Conservation (phyloP, 2,329 filamentous ascomycete genomes). For the Balansia obtecta region DNA sequence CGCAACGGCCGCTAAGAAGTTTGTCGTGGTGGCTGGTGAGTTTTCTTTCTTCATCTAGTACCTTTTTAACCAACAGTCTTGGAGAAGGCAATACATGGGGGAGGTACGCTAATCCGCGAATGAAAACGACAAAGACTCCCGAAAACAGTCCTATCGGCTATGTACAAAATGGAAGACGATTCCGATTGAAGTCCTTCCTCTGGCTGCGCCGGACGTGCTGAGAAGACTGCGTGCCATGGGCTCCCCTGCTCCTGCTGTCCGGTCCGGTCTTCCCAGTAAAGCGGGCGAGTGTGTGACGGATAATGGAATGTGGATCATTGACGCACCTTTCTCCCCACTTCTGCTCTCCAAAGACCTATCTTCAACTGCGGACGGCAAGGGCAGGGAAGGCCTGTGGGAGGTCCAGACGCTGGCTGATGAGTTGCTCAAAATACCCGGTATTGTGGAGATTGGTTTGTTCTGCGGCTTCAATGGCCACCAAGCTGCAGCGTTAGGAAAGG, state of each 20-base stretch:
- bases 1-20: constrained; percentile 69
- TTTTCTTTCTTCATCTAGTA: constrained; percentile 7
- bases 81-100: background rate
- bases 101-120: constrained; percentile 2
- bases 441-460: constrained; percentile 88
- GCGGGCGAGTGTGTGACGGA: constrained; percentile 60
- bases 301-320: constrained; percentile 65
- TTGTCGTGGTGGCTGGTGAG: constrained; percentile 74
- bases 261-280: constrained; percentile 63
- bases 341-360: constrained; percentile 45
- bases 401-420: constrained; percentile 60
- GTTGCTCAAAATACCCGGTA: constrained; percentile 73
- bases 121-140: constrained; percentile 50
- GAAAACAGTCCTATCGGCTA: constrained; percentile 72
- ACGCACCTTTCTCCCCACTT: constrained; percentile 74
- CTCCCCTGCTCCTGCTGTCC: constrained; percentile 55
- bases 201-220: constrained; percentile 68
- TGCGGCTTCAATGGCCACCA: constrained; percentile 67
- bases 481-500: constrained; percentile 37
- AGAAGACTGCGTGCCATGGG: constrained; percentile 61
- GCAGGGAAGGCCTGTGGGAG: constrained; percentile 57
- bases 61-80: background rate
- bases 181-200: constrained; percentile 85
- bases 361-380: constrained; percentile 35
- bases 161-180: constrained; percentile 69